Evolutionary conservation across 2,329 filamentous ascomycete species (phyloP).

Genomic region (Colletotrichum lentis): DNA sequence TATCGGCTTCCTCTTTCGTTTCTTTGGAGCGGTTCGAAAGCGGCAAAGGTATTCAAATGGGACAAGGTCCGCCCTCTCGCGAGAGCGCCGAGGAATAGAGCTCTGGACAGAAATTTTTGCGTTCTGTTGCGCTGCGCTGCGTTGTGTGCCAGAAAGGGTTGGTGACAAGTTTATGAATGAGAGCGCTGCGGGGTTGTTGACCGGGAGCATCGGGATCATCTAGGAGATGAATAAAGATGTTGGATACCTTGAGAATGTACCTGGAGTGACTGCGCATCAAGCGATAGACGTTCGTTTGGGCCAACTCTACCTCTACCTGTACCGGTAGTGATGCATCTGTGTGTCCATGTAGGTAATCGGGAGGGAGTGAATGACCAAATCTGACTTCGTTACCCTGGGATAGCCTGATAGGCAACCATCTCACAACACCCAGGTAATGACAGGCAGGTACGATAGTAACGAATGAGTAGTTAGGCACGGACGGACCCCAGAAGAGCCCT

Average conservation of each 20-base stretch:
- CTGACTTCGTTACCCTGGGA: background rate
- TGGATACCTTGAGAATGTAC: background rate
- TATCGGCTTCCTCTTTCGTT: slow-evolving; percentile 34
- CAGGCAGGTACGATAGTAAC: background rate
- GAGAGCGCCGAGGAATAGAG: background rate
- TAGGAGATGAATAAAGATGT: background rate
- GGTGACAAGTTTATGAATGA: slow-evolving; percentile 10
- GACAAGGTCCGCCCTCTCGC: slow-evolving; percentile 2
- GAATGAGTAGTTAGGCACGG: background rate
- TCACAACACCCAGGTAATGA: background rate
- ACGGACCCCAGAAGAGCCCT: background rate
- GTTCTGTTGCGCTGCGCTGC: no score
- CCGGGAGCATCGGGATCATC: slow-evolving; percentile 17
- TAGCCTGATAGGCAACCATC: background rate
- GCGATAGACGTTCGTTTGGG: background rate
- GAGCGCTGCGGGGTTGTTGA: background rate
- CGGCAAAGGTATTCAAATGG: slow-evolving; percentile 23
- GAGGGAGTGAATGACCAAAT: slow-evolving; percentile 3
- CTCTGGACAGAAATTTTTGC: background rate
- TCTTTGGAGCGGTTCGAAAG: slow-evolving; percentile 8
- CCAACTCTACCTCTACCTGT: background rate
- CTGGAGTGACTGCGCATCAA: background rate
- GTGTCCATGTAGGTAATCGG: background rate
- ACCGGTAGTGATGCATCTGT: background rate
- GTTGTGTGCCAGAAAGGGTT: slow-evolving; percentile 6